phyloP scores from a whole-genome alignment of 164 flowering plant species.

The Houttuynia cordata region DNA sequence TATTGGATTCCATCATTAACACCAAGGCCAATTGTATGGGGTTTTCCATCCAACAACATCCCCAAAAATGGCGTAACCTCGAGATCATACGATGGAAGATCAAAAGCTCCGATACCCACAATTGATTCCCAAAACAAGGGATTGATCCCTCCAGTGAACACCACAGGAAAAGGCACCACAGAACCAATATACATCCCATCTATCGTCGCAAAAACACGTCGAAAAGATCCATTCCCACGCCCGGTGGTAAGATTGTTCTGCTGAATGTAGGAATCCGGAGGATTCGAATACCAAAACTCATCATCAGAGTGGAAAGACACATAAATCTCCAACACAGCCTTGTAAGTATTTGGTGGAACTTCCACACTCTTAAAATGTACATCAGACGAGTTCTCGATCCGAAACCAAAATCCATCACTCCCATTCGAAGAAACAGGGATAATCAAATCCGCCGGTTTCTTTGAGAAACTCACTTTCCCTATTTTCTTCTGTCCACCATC shows the following conservation, averaged over 20 bases:
- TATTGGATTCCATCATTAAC: slow-evolving; percentile 39
- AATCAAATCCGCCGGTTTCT: slow-evolving; percentile 56
- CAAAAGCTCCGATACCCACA: slow-evolving; percentile 69
- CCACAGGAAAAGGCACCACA: slow-evolving; percentile 59
- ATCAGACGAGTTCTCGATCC: slow-evolving; percentile 31
- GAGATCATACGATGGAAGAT: slow-evolving; percentile 64
- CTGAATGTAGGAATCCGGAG: slow-evolving; percentile 49
- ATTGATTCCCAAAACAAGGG: slow-evolving; percentile 92
- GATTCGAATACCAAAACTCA: slow-evolving; percentile 93
- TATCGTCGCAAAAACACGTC: slow-evolving; percentile 50
- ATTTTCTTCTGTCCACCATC: background rate
- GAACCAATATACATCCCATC: slow-evolving; percentile 57
- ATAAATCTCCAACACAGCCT: slow-evolving; percentile 50
- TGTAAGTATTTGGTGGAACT: slow-evolving; percentile 42
- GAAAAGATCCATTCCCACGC: slow-evolving; percentile 60
- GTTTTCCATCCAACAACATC: slow-evolving; percentile 39
- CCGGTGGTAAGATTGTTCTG: slow-evolving; percentile 37
- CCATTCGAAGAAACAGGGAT: slow-evolving; percentile 43
- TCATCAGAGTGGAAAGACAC: slow-evolving; percentile 75
- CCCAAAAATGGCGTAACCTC: slow-evolving; percentile 73
- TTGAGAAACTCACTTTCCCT: slow-evolving; percentile 1
- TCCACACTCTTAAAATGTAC: slow-evolving; percentile 21
- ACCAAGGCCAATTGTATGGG: slow-evolving; percentile 38
- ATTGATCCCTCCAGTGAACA: slow-evolving; percentile 81
- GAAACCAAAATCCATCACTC: slow-evolving; percentile 53